Percentiles rank a stretch among this genome's conserved stretches.
phyloP scores from a whole-genome alignment of 176 grass and related monocot genomes.

The Aegilops speltoides region DNA sequence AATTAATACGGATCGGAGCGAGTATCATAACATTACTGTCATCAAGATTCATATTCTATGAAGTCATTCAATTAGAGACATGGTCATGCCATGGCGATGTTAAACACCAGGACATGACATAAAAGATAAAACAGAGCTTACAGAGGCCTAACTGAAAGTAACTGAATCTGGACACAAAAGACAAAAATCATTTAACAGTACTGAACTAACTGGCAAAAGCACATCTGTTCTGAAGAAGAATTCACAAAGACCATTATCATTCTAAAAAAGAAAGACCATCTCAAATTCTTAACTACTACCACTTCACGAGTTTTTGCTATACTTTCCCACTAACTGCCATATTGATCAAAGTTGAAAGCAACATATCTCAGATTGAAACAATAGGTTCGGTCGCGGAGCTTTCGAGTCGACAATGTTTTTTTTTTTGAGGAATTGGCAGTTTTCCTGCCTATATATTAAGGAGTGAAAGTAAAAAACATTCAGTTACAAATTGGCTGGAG shows the following conservation, averaged over 20 bases:
- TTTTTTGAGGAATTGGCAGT: too few species aligned
- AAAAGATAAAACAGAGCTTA: not conserved
- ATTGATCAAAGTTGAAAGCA: not conserved
- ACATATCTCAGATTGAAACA: not conserved
- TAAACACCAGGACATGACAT: not conserved
- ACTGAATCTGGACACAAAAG: not conserved
- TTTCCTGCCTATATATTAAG: too few species aligned
- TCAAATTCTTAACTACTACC: not conserved
- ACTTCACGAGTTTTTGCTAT: not conserved
- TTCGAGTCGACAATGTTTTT: not conserved
- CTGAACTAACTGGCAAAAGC: not conserved
- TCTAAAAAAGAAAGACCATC: not conserved
- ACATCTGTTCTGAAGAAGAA: not conserved
- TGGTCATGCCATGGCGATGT: not conserved
- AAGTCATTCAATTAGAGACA: not conserved
- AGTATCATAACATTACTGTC: not conserved
- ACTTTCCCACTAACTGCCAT: not conserved
- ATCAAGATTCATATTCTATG: not conserved
- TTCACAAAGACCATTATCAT: not conserved
- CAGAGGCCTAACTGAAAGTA: not conserved
- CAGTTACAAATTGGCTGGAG: too few species aligned
- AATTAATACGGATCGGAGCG: too few species aligned
- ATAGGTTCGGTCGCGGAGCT: not conserved
- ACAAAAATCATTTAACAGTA: not conserved
- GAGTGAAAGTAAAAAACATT: too few species aligned